Base-by-base conservation (phyloP, 139 green algal species). In the Spirogloea muscicola region DNA sequence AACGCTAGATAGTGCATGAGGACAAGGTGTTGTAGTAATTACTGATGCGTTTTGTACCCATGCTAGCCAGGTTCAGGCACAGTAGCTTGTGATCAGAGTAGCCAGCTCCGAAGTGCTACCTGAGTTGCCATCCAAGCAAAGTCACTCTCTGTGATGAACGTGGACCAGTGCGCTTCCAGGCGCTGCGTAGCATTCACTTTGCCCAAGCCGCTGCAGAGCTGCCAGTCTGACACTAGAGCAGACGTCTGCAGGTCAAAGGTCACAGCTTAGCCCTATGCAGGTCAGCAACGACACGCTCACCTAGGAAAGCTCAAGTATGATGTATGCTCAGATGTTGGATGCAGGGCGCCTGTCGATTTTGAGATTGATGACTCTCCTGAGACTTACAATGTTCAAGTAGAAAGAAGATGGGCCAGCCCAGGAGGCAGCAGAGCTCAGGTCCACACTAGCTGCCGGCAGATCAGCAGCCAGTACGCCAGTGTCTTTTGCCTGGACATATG, bases 131-230 rank as follows among this genome's bases (percentile, higher is more conserved):
- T 31, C 38, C 37, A 76, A 33, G 2, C 7, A 16, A 61, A 76
- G 58, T 76, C 67, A 41, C 3, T 29, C 67, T 59, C 40, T 16
- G 1, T 46, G 9, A 76, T 61, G 51, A 62, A 76, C 25, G 48
- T 34, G 13, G n/a, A 27, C n/a, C 40, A 40, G 49, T 76, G 67
- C 27, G 27, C 29, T 21, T 9, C 18, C 29, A 76, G 55, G 1
- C 49, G 67, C 21, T 49, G 65, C 5, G 3, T 3, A 0, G 67
- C 27, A 16, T 63, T 49, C 2, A 9, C 9, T 5, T 29, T 31
- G 49, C 44, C 42, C 3, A 68, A 36, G 37, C 59, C 59, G 6
- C 29, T 34, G 1, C 31, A 34, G 3, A 68, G 42, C 49, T 76
- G 67, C 36, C 40, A 76, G 27, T 76, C 58, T 21, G 36, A 48